Conservation (phyloP, 2,329 filamentous ascomycete genomes). For the Fusarium xylarioides region DNA sequence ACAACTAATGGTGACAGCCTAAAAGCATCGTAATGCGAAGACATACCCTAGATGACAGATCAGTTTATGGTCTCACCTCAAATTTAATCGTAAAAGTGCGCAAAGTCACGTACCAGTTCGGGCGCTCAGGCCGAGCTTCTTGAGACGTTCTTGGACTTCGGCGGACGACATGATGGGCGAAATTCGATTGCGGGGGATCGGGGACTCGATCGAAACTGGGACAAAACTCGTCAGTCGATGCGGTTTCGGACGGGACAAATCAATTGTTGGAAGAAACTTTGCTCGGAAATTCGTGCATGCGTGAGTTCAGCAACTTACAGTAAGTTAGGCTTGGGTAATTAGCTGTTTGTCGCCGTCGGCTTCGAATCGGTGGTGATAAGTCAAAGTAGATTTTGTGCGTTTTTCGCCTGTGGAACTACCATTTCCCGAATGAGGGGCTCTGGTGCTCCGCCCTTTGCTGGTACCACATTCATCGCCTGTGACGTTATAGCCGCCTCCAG, state of each 20-base stretch:
- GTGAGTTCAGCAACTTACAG: constrained; percentile 45
- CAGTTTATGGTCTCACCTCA: constrained; percentile 15
- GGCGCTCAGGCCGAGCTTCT: constrained; percentile 64
- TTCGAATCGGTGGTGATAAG: constrained; percentile 48
- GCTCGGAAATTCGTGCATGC: constrained; percentile 26
- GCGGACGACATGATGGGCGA: constrained; percentile 55
- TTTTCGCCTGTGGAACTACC: constrained; percentile 54
- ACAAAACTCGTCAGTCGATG: constrained; percentile 43
- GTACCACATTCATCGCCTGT: constrained; percentile 31
- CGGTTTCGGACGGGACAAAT: constrained; percentile 36
- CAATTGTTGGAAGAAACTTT: constrained; percentile 18
- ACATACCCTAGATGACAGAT: constrained; percentile 50
- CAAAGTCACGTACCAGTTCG: constrained; percentile 71
- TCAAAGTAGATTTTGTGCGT: constrained; percentile 56
- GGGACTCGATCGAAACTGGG: constrained; percentile 42
- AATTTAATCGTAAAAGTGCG: not conserved
- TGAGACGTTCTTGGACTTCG: constrained; percentile 67
- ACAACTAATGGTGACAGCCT: constrained; percentile 22
- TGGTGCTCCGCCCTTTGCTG: constrained; percentile 25
- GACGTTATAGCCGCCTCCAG: constrained; percentile 27
- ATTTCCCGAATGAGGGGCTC: constrained; percentile 46
- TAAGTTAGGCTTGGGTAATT: constrained; percentile 47
- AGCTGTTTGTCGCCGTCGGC: constrained; percentile 50
- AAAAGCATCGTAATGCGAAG: constrained; percentile 20
- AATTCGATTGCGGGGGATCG: constrained; percentile 45